Conservation (phyloP, 768 basidiomycete genomes). For the Lentinula detonsa region DNA sequence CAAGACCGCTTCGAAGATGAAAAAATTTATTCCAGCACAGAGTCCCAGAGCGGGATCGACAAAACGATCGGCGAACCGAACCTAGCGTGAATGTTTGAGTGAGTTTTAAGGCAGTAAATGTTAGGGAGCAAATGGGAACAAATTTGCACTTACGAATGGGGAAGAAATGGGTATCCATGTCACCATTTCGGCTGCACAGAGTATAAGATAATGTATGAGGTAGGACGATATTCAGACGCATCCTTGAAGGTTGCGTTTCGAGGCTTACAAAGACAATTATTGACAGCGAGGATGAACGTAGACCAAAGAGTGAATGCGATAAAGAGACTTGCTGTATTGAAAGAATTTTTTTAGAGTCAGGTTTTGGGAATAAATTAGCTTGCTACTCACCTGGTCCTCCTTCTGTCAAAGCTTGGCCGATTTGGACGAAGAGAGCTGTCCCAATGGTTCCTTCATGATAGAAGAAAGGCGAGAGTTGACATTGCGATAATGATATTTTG, state of each 20-base stretch:
- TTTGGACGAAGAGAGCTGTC: conserved; percentile 70
- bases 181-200: conserved; percentile 64
- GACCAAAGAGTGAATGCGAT: conserved; percentile 46
- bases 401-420: conserved; percentile 50
- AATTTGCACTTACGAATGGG: conserved; percentile 46
- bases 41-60: conserved; percentile 56
- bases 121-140: background rate
- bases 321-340: conserved; percentile 36
- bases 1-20: conserved; percentile 39
- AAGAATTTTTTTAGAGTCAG: conserved; percentile 13
- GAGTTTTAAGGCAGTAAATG: background rate
- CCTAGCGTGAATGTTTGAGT: conserved; percentile 17
- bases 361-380: conserved; percentile 18
- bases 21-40: conserved; percentile 52
- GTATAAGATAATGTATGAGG: too few species aligned
- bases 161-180: conserved; percentile 77
- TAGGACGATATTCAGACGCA: too few species aligned
- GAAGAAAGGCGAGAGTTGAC: background rate
- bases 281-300: conserved; percentile 42
- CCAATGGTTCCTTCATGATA: conserved; percentile 58
- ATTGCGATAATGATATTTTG: background rate
- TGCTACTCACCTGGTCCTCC: conserved; percentile 56
- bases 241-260: background rate
- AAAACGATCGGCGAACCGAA: conserved; percentile 55
- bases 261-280: conserved; percentile 36